Evolutionary conservation across 169 alveolate species (phyloP), one percentile per base, ranked within the genome.

Genomic region (Blepharisma undulans): DNA sequence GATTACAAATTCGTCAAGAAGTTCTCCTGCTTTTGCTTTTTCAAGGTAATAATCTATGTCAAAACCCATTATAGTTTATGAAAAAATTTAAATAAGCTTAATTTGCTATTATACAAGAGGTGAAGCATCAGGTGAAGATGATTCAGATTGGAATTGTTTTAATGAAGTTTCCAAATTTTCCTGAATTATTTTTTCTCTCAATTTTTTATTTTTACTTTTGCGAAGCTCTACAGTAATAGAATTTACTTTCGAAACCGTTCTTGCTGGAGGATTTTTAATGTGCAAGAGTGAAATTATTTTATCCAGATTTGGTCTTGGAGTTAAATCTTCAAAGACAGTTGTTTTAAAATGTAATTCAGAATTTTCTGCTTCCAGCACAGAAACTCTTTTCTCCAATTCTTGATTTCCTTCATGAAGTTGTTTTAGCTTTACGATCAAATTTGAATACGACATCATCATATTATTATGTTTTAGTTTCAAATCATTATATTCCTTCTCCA

Each of bases 1-100:
- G 18, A 96, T 88, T 6, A 94, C 90, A 33, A 77, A 30, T 92
- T 96, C 97, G 36, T 94, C 94, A 5, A 96, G 88, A 14, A 90
- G 91, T 81, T 95, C 93, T 21, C 97, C 97, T 84, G 94, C 79
- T 72, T 61, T 33, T 14, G 97, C 97, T 76, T 92, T 91, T 74
- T 94, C 97, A 19, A 96, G 81, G 33, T 76, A 93, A 29, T 91
- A 84, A 88, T 96, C 98, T 8, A 96, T 90, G 66, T 48, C 66
- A 48, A 48, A 48, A 48, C 66, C 66, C 66, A 48, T 48, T 48
- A 10, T 48, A 48, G 21, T 18, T 48, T 48, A 48, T 48, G 66
- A 48, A 48, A 10, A 10, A 48, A 48, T 48, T 48, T 48, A 48
- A 48, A 48, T 48, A 48, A 48, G 7, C 12, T 48, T 48, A 48